Percentiles rank a stretch among this genome's conserved stretches.
These are phyloP conservation scores for Diddensiella santjacobensis DNA, from an alignment of 805 yeast species.

Conservation along the genomic window DNA sequence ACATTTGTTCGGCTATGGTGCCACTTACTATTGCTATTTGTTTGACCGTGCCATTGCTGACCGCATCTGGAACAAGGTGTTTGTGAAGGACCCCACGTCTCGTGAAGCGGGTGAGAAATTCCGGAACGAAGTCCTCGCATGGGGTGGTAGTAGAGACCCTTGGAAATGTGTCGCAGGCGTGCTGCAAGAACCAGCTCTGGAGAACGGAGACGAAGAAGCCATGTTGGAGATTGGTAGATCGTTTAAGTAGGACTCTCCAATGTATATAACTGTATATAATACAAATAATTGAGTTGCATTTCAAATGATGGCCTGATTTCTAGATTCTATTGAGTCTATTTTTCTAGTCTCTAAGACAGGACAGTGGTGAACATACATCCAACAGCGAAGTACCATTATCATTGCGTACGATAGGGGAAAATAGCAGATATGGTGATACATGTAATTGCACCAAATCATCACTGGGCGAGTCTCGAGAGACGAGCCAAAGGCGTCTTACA, in stretches of 20 bases:
- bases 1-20: constrained; percentile 88
- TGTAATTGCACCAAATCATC: no score
- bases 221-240: constrained; percentile 36
- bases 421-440: no score
- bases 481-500: no score
- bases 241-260: neutral
- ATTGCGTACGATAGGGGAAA: no score
- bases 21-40: constrained; percentile 87
- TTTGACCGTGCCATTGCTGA: constrained; percentile 91
- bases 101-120: constrained; percentile 73
- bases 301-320: no score
- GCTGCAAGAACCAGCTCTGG: constrained; percentile 57
- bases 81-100: constrained; percentile 65
- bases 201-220: constrained; percentile 65
- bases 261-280: neutral
- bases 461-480: no score
- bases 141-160: constrained; percentile 94
- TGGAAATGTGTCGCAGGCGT: constrained; percentile 83
- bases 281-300: no score
- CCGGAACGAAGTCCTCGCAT: constrained; percentile 62
- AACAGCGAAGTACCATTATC: no score
- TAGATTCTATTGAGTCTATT: no score
- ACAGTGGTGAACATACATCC: no score
- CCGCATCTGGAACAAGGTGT: constrained; percentile 73
- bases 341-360: no score